A percentile compares a stretch with the other conserved stretches of the same genome.
Evolutionary conservation across 2,329 filamentous ascomycete genomes (phyloP).

Genomic region (Diaporthe citriasiana): DNA sequence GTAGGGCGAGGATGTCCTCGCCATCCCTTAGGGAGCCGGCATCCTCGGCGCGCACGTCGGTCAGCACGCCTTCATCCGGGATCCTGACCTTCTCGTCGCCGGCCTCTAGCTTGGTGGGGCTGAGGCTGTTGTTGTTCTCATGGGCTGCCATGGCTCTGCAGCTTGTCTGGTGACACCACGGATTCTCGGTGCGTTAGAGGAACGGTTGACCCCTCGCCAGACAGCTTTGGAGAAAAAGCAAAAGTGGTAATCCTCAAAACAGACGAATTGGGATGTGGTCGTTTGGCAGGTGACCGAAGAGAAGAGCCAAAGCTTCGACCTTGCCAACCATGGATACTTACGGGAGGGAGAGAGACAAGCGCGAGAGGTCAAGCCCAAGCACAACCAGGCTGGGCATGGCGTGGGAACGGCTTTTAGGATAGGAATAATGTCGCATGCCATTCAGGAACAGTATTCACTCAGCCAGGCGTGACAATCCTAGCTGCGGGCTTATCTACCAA

Average conservation of each 20-base stretch:
- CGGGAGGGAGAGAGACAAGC: background rate
- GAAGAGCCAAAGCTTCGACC: background rate
- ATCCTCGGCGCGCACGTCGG: conserved; percentile 15
- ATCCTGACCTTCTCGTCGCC: conserved; percentile 10
- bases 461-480: background rate
- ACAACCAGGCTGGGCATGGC: background rate
- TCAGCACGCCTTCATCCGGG: background rate
- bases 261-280: background rate
- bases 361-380: background rate
- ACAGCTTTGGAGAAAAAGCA: background rate
- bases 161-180: conserved; percentile 31
- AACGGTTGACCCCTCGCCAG: conserved; percentile 29
- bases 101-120: conserved; percentile 14
- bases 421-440: conserved; percentile 11
- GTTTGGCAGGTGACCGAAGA: background rate
- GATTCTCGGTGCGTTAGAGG: conserved; percentile 27
- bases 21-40: conserved; percentile 33
- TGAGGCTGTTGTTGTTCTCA: background rate
- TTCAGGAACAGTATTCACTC: background rate
- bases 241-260: background rate
- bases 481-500: conserved; percentile 28
- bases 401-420: conserved; percentile 16
- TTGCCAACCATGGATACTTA: background rate
- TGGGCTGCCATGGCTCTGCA: background rate
- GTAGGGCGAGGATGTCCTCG: conserved; percentile 61